Conservation (phyloP, 2,329 filamentous ascomycete species). For the Emergomyces pasteurianus region DNA sequence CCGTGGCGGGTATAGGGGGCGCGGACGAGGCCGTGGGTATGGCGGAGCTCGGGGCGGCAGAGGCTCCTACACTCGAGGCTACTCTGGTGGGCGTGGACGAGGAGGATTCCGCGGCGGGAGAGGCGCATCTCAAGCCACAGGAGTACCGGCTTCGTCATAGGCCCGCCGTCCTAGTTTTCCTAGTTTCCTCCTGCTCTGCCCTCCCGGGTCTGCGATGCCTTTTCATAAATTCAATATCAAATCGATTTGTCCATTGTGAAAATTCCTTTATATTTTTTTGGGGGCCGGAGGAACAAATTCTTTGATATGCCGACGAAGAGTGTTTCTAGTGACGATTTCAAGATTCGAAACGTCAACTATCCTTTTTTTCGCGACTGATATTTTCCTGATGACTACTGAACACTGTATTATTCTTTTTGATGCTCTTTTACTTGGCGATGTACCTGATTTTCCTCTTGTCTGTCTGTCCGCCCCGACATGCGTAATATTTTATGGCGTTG, state of each 20-base stretch:
- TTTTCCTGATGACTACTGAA: neutral
- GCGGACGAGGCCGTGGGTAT: constrained; percentile 46
- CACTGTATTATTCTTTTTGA: neutral
- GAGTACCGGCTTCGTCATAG: constrained; percentile 20
- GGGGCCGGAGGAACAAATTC: neutral
- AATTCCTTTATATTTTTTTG: neutral
- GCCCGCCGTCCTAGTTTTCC: neutral
- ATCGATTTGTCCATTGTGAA: neutral
- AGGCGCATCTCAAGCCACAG: constrained; percentile 26
- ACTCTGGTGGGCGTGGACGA: constrained; percentile 31
- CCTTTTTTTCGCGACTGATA: neutral
- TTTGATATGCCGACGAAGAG: neutral
- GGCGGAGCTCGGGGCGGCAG: constrained; percentile 31
- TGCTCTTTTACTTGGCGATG: neutral
- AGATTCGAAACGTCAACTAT: neutral
- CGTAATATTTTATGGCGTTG: neutral
- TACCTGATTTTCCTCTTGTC: neutral
- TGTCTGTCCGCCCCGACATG: neutral
- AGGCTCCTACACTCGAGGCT: constrained; percentile 36
- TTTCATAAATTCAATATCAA: neutral
- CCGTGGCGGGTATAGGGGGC: constrained; percentile 66
- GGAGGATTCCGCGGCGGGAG: constrained; percentile 35
- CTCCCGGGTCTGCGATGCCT: neutral
- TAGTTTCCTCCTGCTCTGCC: no score
- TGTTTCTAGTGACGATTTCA: neutral